Evolutionary conservation across 148 eudicot genomes (phyloP), one percentile per base, ranked within the genome.

Genomic region (Mesembryanthemum crystallinum): DNA sequence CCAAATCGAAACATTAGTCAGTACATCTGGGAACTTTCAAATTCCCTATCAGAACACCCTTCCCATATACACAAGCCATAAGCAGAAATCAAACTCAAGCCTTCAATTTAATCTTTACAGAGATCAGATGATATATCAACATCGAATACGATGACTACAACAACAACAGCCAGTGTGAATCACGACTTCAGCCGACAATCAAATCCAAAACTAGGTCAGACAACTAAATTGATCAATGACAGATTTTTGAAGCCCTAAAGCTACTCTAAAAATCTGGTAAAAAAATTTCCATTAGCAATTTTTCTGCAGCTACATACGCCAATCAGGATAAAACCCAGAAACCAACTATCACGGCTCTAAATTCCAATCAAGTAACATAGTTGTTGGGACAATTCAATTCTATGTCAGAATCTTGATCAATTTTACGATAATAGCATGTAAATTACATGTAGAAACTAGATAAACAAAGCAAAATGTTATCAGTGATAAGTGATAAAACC

Each of bases 321-420:
- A 3, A 69, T 42, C 35, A 68, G 15, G 54, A 59, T 6, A 8
- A 6, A 57, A 76, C 64, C 72, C 55, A 76, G 57, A 57, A 42
- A 52, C 43, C 42, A 72, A 64, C 20, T 7, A 57, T 52, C 61
- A 72, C 7, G 5, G 43, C 66, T 51, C 54, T 43, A 21, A 43
- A n/a, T 8, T 35, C 76, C 27, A 43, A 73, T 32, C 25, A 43
- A 21, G 0, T 33, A 55, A 32, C 4, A 18, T 25, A 25, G 27
- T 28, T 17, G n/a, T 43, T 28, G 30, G 1, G 24, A 25, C 8
- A 52, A 3, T 30, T 27, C 33, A 57, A 55, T 23, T 59, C n/a
- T n/a, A 64, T 28, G 28, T 68, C 27, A 52, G 27, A 52, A 63
- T 15, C 17, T 28, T 35, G 47, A 27, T 25, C 24, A 35, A 64